phyloP scores from a whole-genome alignment of 352 stramenopile species.

The Pythium rhizo-oryzae region DNA sequence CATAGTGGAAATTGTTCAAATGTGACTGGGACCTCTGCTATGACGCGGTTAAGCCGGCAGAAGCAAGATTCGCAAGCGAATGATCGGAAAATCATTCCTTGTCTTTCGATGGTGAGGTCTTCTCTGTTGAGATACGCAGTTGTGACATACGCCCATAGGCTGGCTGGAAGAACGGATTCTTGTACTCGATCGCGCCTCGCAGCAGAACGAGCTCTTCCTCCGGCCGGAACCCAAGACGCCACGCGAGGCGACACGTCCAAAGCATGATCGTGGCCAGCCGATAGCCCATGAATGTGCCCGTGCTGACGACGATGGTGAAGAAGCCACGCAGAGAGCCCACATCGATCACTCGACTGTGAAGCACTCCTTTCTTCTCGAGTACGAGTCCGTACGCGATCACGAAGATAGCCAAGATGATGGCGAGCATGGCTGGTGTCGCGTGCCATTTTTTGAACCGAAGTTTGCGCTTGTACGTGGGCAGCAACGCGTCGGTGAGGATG shows the following conservation, averaged over 20 bases:
- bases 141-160: conserved; percentile 6
- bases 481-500: conserved; percentile 19
- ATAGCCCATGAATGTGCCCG: conserved; percentile 24
- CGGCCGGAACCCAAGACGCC: conserved; percentile 7
- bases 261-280: conserved; percentile 22
- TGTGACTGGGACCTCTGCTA: too few species aligned
- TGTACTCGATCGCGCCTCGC: conserved; percentile 20
- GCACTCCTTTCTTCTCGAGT: conserved; percentile 3
- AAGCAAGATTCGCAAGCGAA: too few species aligned
- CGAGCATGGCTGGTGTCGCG: conserved; percentile 5
- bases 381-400: conserved; percentile 16
- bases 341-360: conserved; percentile 19
- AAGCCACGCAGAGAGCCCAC: conserved; percentile 17
- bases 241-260: conserved; percentile 23
- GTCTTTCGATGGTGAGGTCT: background rate
- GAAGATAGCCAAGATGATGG: conserved; percentile 13
- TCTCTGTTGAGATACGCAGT: background rate
- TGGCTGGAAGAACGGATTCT: conserved; percentile 24
- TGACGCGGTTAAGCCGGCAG: too few species aligned
- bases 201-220: conserved; percentile 25
- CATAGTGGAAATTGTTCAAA: background rate
- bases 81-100: too few species aligned
- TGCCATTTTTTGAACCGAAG: conserved; percentile 26
- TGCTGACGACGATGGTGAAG: conserved; percentile 26
- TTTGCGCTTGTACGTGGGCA: conserved; percentile 19